A percentile compares a stretch with the other conserved stretches of the same genome.
Conservation (phyloP, 2,329 filamentous ascomycete genomes). For the Penicillium sp. region DNA sequence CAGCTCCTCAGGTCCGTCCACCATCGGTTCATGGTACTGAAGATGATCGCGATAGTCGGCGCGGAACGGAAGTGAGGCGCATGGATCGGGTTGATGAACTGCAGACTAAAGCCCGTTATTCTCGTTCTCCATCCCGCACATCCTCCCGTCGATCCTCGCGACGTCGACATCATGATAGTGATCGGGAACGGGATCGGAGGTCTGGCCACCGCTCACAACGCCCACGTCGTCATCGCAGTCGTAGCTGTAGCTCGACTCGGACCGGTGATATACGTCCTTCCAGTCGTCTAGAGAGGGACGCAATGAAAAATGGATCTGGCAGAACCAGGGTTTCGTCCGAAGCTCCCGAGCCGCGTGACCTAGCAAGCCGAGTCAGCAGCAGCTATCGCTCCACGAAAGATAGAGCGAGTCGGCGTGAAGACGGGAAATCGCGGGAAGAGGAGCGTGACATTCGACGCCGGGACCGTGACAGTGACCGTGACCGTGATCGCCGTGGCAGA, state of each 20-base stretch:
- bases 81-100: constrained; percentile 38
- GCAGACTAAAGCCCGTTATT: constrained; percentile 50
- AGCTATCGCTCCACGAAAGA: constrained; percentile 32
- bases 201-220: constrained; percentile 48
- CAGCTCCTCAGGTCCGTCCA: constrained; percentile 56
- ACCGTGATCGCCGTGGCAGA: constrained; percentile 40
- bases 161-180: constrained; percentile 56
- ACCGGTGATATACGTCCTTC: constrained; percentile 40
- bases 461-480: constrained; percentile 24
- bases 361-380: constrained; percentile 27
- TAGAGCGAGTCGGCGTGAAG: constrained; percentile 30
- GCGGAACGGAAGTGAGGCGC: constrained; percentile 45
- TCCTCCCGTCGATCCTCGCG: constrained; percentile 58
- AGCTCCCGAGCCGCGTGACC: constrained; percentile 23
- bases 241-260: constrained; percentile 30
- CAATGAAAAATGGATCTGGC: constrained; percentile 23
- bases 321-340: constrained; percentile 19
- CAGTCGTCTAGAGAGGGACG: constrained; percentile 33
- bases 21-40: constrained; percentile 31
- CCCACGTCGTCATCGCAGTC: constrained; percentile 51
- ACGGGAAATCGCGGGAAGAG: constrained; percentile 27
- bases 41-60: constrained; percentile 35
- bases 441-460: constrained; percentile 27
- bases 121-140: constrained; percentile 65
- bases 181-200: constrained; percentile 49